Evolutionary conservation across 768 basidiomycete species (phyloP), one percentile per base, ranked within the genome.

Genomic region (Favolaschia claudopus): DNA sequence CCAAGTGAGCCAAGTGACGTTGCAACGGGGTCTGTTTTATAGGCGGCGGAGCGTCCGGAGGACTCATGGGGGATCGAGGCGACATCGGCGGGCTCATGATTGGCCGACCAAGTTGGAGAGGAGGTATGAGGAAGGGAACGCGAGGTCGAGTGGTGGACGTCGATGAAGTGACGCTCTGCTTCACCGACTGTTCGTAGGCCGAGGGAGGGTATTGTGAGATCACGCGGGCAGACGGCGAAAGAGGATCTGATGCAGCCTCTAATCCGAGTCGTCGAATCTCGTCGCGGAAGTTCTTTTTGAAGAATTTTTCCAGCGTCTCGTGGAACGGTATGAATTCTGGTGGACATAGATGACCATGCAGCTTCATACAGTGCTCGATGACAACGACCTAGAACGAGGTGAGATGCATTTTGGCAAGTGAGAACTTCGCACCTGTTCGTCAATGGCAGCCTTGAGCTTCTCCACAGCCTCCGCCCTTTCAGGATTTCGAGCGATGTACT

Each of bases 271-370:
- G 85, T 46, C 84, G 82, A 40, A 95, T 89, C 69, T 95, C 93
- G 33, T 94, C 93, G 4, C 84, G 74, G 76, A 93, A 95, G 68
- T 93, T 93, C 72, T 89, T 92, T 53, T 79, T 84, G 80, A 93
- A 95, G 74, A 95, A 90, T 60, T 84, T 88, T 70, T 92, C 89
- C 40, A 99, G 79, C 0, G 93, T 94, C 58, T 89, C 88, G 70
- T 99, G 96, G 83, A 98, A 98, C 5, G 88, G 84, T n/a, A 90
- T 76, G 83, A 97, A 96, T 71, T 95, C 94, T 13, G 86, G 83
- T 0, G 92, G 86, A 69, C 94, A 95, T 28, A 96, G 76, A 40
- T 86, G 82, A 2, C 87, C 88, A 69, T 99, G 95, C 6, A 98
- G 81, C 65, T 85, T 86, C 50, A 98, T 80, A 69, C 93, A 95